Evolutionary conservation across 306 rosid species (phyloP).

Genomic region (Quercus dentata): DNA sequence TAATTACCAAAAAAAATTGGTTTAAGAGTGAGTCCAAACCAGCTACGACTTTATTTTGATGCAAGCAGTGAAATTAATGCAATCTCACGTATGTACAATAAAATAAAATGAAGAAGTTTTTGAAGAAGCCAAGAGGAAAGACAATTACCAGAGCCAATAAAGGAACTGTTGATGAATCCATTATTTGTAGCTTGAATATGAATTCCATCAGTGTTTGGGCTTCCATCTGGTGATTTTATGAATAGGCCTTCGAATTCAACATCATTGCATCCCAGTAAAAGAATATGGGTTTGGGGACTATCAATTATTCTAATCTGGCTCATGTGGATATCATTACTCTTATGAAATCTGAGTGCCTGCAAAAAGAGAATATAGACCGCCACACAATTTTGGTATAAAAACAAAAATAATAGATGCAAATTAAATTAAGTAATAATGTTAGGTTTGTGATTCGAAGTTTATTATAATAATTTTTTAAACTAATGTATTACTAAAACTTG

Average conservation of each 20-base stretch:
- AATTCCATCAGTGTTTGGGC: slow-evolving; percentile 11
- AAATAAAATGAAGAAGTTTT: too few relatives aligned
- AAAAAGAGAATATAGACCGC: not conserved
- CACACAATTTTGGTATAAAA: not conserved
- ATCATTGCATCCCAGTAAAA: not conserved
- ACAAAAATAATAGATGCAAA: too few relatives aligned
- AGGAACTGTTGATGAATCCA: not conserved
- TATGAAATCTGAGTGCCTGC: not conserved
- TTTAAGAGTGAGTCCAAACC: too few relatives aligned
- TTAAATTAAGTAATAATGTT: too few relatives aligned
- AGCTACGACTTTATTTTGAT: too few relatives aligned
- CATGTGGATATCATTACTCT: not conserved
- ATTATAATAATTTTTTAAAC: too few relatives aligned
- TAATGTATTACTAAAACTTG: too few relatives aligned
- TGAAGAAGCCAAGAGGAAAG: too few relatives aligned
- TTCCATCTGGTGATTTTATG: not conserved
- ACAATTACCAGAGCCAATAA: not conserved
- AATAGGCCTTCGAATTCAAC: not conserved
- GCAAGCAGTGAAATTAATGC: too few relatives aligned
- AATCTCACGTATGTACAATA: too few relatives aligned
- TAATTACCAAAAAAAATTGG: too few relatives aligned
- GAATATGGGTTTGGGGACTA: slow-evolving; percentile 6
- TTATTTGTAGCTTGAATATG: not conserved
- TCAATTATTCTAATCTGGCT: not conserved
- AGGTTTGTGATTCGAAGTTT: too few relatives aligned